These are phyloP conservation scores for Beauveria sp. DNA, from an alignment of 2,329 filamentous ascomycete genomes.

Conservation along the genomic window DNA sequence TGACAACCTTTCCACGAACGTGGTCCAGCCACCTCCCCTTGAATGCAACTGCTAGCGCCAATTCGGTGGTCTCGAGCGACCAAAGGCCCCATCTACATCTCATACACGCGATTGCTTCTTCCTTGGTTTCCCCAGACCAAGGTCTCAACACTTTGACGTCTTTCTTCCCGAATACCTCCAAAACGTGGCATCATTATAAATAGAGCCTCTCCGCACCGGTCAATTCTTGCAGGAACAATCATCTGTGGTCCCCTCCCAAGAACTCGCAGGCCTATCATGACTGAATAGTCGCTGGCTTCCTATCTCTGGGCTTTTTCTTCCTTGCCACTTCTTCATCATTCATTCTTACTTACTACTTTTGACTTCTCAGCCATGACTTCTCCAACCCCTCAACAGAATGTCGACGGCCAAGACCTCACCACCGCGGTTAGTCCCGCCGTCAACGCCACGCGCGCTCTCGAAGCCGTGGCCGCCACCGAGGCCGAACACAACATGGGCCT, in stretches of 20 bases:
- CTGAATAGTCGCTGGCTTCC: not conserved
- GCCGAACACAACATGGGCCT: conserved; percentile 27
- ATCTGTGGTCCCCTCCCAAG: not conserved
- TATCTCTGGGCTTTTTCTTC: not conserved
- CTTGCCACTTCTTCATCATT: not conserved
- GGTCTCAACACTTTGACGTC: not conserved
- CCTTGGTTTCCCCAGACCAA: not conserved
- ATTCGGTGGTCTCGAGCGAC: not conserved
- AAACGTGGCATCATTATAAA: not conserved
- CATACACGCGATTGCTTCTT: not conserved
- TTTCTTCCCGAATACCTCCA: not conserved
- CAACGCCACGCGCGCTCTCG: conserved; percentile 8
- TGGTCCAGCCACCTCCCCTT: not conserved
- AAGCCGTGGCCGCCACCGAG: conserved; percentile 22
- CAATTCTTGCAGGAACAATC: not conserved
- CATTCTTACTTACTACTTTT: not conserved
- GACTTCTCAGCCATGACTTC: not conserved
- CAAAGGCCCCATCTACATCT: not conserved
- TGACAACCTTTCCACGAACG: not conserved
- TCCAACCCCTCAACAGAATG: not conserved
- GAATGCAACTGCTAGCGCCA: not conserved
- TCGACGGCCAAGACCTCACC: not conserved
- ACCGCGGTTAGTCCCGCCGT: not conserved
- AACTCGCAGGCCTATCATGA: conserved; percentile 2
- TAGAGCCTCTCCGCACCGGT: not conserved